Evolutionary conservation across 2,329 filamentous ascomycete genomes (phyloP).

Genomic region (Parastagonospora nodorum): DNA sequence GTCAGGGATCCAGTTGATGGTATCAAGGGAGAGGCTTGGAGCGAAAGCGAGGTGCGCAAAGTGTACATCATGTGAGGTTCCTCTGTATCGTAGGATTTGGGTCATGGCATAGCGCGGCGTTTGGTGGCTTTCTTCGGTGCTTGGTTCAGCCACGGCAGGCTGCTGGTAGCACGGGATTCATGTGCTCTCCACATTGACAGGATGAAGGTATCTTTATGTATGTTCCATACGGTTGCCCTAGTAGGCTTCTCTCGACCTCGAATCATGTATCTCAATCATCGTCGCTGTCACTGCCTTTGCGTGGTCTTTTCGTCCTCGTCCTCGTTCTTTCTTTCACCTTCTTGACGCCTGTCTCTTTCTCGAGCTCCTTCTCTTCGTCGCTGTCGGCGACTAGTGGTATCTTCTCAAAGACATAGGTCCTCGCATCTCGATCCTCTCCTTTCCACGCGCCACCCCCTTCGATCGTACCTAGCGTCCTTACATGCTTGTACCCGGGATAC

Average conservation of each 20-base stretch:
- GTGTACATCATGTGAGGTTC: constrained; percentile 78
- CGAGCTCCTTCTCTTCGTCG: constrained; percentile 28
- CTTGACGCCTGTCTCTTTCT: constrained; percentile 10
- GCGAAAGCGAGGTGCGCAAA: constrained; percentile 70
- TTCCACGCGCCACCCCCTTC: constrained; percentile 54
- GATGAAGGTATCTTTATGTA: too few species aligned
- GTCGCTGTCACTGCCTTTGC: constrained; percentile 10
- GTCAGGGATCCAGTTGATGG: constrained; percentile 75
- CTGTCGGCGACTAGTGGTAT: constrained; percentile 33
- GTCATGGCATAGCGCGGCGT: constrained; percentile 18
- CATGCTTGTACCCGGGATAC: constrained; percentile 77
- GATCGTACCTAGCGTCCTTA: constrained; percentile 69
- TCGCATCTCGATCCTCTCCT: constrained; percentile 53
- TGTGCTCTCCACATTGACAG: too few species aligned
- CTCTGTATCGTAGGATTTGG: neutral
- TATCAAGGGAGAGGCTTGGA: constrained; percentile 59
- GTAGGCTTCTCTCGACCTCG: too few species aligned
- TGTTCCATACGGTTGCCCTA: too few species aligned
- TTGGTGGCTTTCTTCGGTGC: neutral
- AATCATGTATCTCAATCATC: constrained; percentile 7
- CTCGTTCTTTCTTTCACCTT: constrained; percentile 17
- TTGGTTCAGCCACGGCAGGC: neutral
- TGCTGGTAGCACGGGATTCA: too few species aligned
- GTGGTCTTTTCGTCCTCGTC: constrained; percentile 10
- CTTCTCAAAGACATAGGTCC: constrained; percentile 54